Percentiles rank a stretch among this genome's conserved stretches.
These are phyloP conservation scores for Prototheca wickerhamii DNA, from an alignment of 163 green algal species.

Conservation along the genomic window DNA sequence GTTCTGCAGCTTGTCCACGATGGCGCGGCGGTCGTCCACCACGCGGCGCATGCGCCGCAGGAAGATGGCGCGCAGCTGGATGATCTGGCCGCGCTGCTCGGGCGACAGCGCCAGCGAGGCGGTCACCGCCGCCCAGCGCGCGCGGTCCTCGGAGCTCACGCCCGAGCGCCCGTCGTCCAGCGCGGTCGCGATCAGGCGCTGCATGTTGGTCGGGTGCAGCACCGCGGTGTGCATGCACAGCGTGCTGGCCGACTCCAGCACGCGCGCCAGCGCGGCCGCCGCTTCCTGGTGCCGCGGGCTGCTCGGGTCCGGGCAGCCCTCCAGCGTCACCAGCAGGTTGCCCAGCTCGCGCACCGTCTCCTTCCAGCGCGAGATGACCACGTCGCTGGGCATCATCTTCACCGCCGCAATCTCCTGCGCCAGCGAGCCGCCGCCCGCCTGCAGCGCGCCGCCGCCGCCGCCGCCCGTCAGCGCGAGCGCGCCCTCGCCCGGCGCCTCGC, in stretches of 20 bases:
- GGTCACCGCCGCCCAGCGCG: constrained; percentile 20
- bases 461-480: constrained; percentile 1
- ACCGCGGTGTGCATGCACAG: constrained; percentile 41
- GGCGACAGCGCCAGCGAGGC: constrained; percentile 16
- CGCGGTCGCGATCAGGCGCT: constrained; percentile 40
- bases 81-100: constrained; percentile 27
- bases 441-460: background rate
- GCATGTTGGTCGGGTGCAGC: constrained; percentile 45
- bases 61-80: constrained; percentile 30
- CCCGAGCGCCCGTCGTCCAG: constrained; percentile 37
- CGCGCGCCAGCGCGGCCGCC: constrained; percentile 15
- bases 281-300: constrained; percentile 7
- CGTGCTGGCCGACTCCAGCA: constrained; percentile 26
- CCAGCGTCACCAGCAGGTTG: constrained; percentile 33
- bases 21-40: constrained; percentile 23
- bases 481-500: background rate
- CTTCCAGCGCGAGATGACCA: constrained; percentile 39
- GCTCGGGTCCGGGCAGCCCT: constrained; percentile 15
- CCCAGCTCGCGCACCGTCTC: constrained; percentile 40
- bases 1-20: constrained; percentile 27
- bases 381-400: constrained; percentile 23
- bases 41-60: constrained; percentile 28
- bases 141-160: constrained; percentile 19
- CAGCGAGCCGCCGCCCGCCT: constrained; percentile 4
- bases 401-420: constrained; percentile 23